Base-by-base conservation (phyloP, 768 basidiomycete genomes). In the Lactifluus hygrophoroides region DNA sequence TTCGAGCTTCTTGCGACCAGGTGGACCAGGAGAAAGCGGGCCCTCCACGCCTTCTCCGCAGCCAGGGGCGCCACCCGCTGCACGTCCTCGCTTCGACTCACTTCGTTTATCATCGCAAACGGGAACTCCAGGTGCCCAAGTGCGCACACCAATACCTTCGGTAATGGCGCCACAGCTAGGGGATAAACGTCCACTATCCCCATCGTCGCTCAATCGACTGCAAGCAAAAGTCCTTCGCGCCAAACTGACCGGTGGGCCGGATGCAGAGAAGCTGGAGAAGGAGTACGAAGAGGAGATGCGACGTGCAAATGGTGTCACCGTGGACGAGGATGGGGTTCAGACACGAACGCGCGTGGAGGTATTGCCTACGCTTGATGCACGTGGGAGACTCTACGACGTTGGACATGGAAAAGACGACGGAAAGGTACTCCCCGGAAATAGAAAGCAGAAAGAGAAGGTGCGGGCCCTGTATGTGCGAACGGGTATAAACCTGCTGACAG, bases 211-310 rank as follows among this genome's bases (percentile, higher is more conserved):
- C 46, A 98, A 99, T 70, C 88, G 84, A 67, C 72, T 99, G 1
- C 95, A 99, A 70, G 95, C 95, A 3, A 86, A 86, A 64, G 94
- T 96, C 2, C 74, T 99, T 9, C 85, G 91, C 35, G 94, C 96
- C 4, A 94, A 88, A 69, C 77, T 99, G 32, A 88, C 89, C 80
- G 84, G 81, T 32, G 78, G 82, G n/a, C 77, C 87, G 1, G 80
- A 92, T 66, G 90, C 93, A 8, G 80, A 79, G 21, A 75, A 77
- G 44, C 74, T 99, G 42, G 92, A 99, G 72, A 76, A 77, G 54
- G 85, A 95, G 72, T 99, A 97, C 64, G 91, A 97, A 54, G 74
- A 69, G 17, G 89, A 90, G 67, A 68, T 77, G 51, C 76, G 69
- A 47, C 56, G 49, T 17, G 0, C 76, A 78, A 57, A 81, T 66